phyloP scores from a whole-genome alignment of 345 rosid genomes.

The Brassica napus region DNA sequence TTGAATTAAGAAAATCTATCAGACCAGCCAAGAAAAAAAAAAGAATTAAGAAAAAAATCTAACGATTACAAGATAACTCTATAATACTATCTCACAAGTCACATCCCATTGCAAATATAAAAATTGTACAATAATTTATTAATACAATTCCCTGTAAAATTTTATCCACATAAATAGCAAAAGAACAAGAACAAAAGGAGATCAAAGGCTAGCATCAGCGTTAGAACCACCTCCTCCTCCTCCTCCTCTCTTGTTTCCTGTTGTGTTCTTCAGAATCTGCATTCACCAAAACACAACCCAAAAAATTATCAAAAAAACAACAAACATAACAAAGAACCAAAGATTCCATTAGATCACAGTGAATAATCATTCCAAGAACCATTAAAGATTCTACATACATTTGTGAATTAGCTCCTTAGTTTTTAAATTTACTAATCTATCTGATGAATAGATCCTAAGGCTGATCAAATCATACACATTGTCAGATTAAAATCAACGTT shows the following conservation, averaged over 20 bases:
- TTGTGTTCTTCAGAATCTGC: slow-evolving; percentile 97
- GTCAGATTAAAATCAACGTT: not conserved
- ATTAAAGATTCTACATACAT: not conserved
- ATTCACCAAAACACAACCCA: not conserved
- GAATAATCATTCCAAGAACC: too few species aligned
- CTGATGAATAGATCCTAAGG: not conserved
- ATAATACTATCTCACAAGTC: slow-evolving; percentile 15
- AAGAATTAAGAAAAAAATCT: too few species aligned
- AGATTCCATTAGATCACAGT: too few species aligned
- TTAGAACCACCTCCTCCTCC: slow-evolving; percentile 51
- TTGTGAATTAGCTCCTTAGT: too few species aligned
- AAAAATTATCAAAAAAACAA: too few species aligned
- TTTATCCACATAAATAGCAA: slow-evolving; percentile 30
- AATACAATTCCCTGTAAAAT: slow-evolving; percentile 23
- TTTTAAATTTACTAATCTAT: too few species aligned
- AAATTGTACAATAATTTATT: not conserved
- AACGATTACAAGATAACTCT: slow-evolving; percentile 5
- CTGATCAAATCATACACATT: not conserved
- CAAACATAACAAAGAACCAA: too few species aligned
- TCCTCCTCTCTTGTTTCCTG: slow-evolving; percentile 63
- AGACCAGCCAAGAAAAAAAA: not conserved
- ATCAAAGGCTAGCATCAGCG: slow-evolving; percentile 51
- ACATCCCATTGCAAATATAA: slow-evolving; percentile 6
- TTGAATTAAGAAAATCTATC: slow-evolving; percentile 3
- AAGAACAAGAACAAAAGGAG: not conserved